Evolutionary conservation across 1,284 basidiomycete genomes (phyloP).

Genomic region (Amylostereum areolatum): DNA sequence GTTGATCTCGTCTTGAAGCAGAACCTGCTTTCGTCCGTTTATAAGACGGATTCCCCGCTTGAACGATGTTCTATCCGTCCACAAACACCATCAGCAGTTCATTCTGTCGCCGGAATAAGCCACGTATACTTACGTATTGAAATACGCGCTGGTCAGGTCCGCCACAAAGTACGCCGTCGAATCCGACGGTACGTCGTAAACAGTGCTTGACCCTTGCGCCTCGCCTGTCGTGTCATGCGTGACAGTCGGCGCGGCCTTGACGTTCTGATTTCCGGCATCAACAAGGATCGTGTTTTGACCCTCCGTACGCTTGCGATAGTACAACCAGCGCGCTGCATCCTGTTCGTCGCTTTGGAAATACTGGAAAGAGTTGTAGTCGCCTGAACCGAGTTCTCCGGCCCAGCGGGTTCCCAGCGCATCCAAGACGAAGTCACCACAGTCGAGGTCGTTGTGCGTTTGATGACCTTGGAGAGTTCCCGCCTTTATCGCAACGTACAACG

Average conservation of each 20-base stretch:
- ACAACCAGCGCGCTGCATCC: constrained; percentile 72
- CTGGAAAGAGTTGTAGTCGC: constrained; percentile 65
- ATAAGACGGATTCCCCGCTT: constrained; percentile 85
- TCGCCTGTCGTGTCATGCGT: constrained; percentile 57
- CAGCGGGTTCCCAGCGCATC: constrained; percentile 94
- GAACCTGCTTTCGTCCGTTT: constrained; percentile 86
- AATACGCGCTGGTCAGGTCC: constrained; percentile 81
- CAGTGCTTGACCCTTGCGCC: constrained; percentile 76
- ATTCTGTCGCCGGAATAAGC: background rate
- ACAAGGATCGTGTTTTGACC: constrained; percentile 95
- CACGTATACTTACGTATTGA: constrained; percentile 53
- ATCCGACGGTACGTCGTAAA: constrained; percentile 48
- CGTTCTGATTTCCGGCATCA: constrained; percentile 75
- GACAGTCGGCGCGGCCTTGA: constrained; percentile 62
- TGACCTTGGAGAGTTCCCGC: constrained; percentile 72
- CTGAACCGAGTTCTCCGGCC: constrained; percentile 93
- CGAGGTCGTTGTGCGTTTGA: constrained; percentile 93
- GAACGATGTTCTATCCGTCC: constrained; percentile 45
- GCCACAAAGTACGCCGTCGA: constrained; percentile 84
- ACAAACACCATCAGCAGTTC: background rate
- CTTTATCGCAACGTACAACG: constrained; percentile 85
- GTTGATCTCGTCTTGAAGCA: constrained; percentile 84
- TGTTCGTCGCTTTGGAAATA: constrained; percentile 77
- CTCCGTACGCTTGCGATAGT: constrained; percentile 95
- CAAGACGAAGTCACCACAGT: constrained; percentile 90